phyloP scores from a whole-genome alignment of 352 stramenopile species.

The Phytophthora pinifolia region DNA sequence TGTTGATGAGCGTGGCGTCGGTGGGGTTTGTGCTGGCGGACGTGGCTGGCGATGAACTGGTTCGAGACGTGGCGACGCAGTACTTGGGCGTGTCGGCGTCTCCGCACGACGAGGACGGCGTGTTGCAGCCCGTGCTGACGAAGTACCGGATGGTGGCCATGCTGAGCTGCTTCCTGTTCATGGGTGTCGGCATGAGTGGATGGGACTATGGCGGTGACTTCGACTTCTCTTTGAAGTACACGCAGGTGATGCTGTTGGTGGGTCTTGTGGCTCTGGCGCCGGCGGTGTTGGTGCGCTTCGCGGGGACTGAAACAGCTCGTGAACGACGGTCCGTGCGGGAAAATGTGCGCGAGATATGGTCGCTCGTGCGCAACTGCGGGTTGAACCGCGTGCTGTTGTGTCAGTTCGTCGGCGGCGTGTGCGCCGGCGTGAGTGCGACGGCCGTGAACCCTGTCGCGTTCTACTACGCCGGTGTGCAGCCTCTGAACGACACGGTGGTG shows the following conservation, averaged over 20 bases:
- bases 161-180: constrained; percentile 47
- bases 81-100: constrained; percentile 9
- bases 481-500: constrained; percentile 57
- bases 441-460: constrained; percentile 45
- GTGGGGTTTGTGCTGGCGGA: constrained; percentile 79
- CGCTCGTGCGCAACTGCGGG: constrained; percentile 35
- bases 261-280: constrained; percentile 33
- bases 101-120: constrained; percentile 22
- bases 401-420: constrained; percentile 43
- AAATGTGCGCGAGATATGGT: constrained; percentile 35
- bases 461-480: constrained; percentile 54
- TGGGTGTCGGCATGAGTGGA: constrained; percentile 61
- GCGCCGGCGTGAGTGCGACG: constrained; percentile 38
- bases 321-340: constrained; percentile 24
- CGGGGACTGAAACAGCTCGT: constrained; percentile 20
- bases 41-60: constrained; percentile 68
- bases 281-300: constrained; percentile 31
- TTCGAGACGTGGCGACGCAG: constrained; percentile 31
- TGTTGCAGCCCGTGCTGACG: constrained; percentile 39
- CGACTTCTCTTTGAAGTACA: constrained; percentile 53
- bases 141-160: constrained; percentile 39
- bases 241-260: constrained; percentile 45
- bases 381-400: constrained; percentile 44
- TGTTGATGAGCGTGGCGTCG: constrained; percentile 71
- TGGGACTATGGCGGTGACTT: constrained; percentile 67